A percentile compares a stretch with the other conserved stretches of the same genome.
phyloP scores from a whole-genome alignment of 768 basidiomycete genomes.

The Suillus occidentalis region DNA sequence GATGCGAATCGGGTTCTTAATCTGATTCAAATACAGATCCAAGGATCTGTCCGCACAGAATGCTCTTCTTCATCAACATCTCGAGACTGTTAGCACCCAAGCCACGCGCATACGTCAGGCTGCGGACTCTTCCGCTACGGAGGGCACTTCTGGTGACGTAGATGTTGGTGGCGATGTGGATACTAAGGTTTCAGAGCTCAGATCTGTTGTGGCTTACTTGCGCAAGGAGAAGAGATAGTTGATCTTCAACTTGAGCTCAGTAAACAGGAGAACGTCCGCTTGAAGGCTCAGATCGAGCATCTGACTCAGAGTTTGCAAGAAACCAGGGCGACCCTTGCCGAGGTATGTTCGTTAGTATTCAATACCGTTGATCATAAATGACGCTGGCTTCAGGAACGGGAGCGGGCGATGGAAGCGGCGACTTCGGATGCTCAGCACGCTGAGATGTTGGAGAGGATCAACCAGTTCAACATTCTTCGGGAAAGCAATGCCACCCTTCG shows the following conservation, averaged over 20 bases:
- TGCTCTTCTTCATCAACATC: constrained; percentile 72
- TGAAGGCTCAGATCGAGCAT: constrained; percentile 77
- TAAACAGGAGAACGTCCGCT: constrained; percentile 70
- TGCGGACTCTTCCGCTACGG: constrained; percentile 48
- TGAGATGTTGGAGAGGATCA: constrained; percentile 83
- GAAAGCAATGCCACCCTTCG: constrained; percentile 89
- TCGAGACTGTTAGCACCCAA: constrained; percentile 81
- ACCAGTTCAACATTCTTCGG: constrained; percentile 80
- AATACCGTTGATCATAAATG: constrained; percentile 1
- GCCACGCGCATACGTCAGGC: constrained; percentile 78
- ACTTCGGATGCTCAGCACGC: constrained; percentile 78
- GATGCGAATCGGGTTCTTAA: background rate
- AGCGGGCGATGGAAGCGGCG: constrained; percentile 68
- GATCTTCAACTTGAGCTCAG: constrained; percentile 84
- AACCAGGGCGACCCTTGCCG: constrained; percentile 64
- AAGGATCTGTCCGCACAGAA: constrained; percentile 80
- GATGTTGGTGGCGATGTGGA: constrained; percentile 54
- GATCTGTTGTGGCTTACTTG: constrained; percentile 77
- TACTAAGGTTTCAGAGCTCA: constrained; percentile 68
- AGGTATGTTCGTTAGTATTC: constrained; percentile 42
- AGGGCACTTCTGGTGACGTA: constrained; percentile 40
- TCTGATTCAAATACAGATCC: constrained; percentile 42
- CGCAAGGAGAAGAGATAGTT: constrained; percentile 89
- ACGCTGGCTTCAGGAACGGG: constrained; percentile 61
- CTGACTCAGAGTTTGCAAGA: constrained; percentile 74